phyloP scores from a whole-genome alignment of 1,139 yeast genomes.

The Wickerhamomyces sp. region DNA sequence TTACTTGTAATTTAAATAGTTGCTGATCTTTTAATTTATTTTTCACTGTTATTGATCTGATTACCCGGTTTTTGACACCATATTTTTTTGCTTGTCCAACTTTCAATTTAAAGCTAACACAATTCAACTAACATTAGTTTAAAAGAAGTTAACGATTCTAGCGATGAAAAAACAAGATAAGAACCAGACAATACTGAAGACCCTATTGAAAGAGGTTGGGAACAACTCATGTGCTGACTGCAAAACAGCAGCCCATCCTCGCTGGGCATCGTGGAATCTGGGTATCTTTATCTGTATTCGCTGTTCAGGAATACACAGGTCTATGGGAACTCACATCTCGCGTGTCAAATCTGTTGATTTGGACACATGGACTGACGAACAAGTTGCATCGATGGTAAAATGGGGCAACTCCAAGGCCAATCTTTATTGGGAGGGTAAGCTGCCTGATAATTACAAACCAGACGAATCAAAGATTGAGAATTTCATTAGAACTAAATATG shows the following conservation, averaged over 20 bases:
- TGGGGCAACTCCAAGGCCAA: slow-evolving; percentile 89
- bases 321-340: slow-evolving; percentile 92
- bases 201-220: slow-evolving; percentile 67
- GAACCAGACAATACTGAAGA: slow-evolving; percentile 50
- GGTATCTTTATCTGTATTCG: slow-evolving; percentile 90
- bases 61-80: too few species aligned
- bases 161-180: slow-evolving; percentile 14
- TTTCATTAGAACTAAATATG: slow-evolving; percentile 89
- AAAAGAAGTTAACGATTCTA: too few species aligned
- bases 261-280: slow-evolving; percentile 97
- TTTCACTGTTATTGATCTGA: too few species aligned
- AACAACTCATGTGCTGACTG: slow-evolving; percentile 90
- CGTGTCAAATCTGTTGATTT: slow-evolving; percentile 86
- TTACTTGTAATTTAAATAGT: too few species aligned
- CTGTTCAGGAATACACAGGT: slow-evolving; percentile 93
- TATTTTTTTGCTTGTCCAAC: too few species aligned
- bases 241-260: slow-evolving; percentile 81
- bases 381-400: slow-evolving; percentile 71
- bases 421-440: slow-evolving; percentile 72
- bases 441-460: slow-evolving; percentile 70
- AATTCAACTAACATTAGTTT: too few species aligned
- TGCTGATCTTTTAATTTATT: too few species aligned
- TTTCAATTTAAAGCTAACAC: too few species aligned
- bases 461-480: slow-evolving; percentile 83
- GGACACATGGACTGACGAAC: slow-evolving; percentile 96